phyloP scores from a whole-genome alignment of 352 stramenopile species.

The Globisporangium splendens region DNA sequence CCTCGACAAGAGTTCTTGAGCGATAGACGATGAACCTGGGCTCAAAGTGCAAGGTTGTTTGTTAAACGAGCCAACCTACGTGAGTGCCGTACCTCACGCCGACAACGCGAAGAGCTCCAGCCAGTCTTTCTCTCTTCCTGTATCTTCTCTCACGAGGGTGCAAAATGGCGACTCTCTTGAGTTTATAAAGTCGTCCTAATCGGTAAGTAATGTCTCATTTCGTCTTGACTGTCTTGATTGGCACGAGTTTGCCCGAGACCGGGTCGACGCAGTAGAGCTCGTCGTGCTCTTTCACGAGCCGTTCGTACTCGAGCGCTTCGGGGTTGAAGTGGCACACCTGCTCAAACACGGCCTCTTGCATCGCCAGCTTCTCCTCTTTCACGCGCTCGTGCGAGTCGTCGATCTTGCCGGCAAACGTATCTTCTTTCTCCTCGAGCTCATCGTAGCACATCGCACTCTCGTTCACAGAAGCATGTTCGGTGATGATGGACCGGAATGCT shows the following conservation, averaged over 20 bases:
- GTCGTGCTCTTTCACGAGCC: slow-evolving; percentile 53
- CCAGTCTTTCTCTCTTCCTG: too few relatives aligned
- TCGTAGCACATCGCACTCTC: slow-evolving; percentile 32
- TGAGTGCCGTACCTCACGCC: too few relatives aligned
- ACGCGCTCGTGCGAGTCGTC: slow-evolving; percentile 74
- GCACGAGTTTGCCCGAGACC: slow-evolving; percentile 51
- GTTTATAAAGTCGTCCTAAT: too few relatives aligned
- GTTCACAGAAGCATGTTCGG: slow-evolving; percentile 11
- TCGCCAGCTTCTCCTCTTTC: slow-evolving; percentile 47
- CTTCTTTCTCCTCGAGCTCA: slow-evolving; percentile 48
- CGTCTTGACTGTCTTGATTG: slow-evolving; percentile 20
- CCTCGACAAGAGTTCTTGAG: too few relatives aligned
- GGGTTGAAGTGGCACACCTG: slow-evolving; percentile 78
- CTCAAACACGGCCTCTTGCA: slow-evolving; percentile 80
- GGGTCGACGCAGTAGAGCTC: slow-evolving; percentile 58
- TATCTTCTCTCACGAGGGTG: too few relatives aligned
- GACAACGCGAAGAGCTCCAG: too few relatives aligned
- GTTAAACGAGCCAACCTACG: too few relatives aligned
- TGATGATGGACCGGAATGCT: slow-evolving; percentile 47
- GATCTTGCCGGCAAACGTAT: slow-evolving; percentile 61
- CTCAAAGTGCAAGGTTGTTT: too few relatives aligned
- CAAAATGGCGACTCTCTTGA: too few relatives aligned
- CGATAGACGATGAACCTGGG: too few relatives aligned
- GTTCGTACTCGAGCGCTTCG: slow-evolving; percentile 61
- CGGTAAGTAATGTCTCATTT: neutral